Conservation (phyloP, 2,329 filamentous ascomycete species). For the Pestalotiopsis sp. region DNA sequence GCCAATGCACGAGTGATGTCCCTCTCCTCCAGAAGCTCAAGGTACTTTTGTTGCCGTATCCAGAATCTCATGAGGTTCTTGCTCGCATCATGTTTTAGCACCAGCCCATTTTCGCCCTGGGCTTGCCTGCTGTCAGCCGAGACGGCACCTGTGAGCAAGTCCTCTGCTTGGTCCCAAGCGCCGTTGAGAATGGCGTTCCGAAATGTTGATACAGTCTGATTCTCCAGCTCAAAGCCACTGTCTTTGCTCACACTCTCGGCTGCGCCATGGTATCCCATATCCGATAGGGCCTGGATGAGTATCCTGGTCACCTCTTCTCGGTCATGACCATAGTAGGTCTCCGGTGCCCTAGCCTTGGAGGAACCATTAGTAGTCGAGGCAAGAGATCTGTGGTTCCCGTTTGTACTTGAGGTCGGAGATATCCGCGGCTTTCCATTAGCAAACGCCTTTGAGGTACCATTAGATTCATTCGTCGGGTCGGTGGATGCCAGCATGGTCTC, state of each 20-base stretch:
- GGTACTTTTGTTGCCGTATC: conserved; percentile 90
- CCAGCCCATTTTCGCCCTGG: conserved; percentile 60
- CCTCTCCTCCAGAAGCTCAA: conserved; percentile 81
- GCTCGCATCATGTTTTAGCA: conserved; percentile 76
- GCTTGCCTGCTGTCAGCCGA: conserved; percentile 34
- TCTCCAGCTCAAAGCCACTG: conserved; percentile 88
- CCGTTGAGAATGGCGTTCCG: conserved; percentile 78
- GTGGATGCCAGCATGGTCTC: conserved; percentile 67
- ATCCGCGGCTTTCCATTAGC: conserved; percentile 60
- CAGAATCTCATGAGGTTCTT: conserved; percentile 82
- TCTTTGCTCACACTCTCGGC: conserved; percentile 76
- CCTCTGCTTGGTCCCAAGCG: conserved; percentile 84
- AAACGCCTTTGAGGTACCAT: conserved; percentile 54
- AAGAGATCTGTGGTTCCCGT: conserved; percentile 50
- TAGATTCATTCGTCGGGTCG: conserved; percentile 51
- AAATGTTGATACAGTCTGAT: conserved; percentile 82
- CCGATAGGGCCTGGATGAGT: conserved; percentile 85
- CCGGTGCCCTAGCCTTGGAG: conserved; percentile 33
- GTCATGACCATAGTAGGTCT: conserved; percentile 78
- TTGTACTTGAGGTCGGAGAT: conserved; percentile 39
- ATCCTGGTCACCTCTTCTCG: conserved; percentile 92
- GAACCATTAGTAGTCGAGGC: conserved; percentile 57
- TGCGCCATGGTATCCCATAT: conserved; percentile 82
- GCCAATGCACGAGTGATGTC: conserved; percentile 75
- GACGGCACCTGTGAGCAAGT: conserved; percentile 66